These are phyloP conservation scores for Trypanosoma caninum DNA, from an alignment of 208 protist genomes.

Conservation along the genomic window DNA sequence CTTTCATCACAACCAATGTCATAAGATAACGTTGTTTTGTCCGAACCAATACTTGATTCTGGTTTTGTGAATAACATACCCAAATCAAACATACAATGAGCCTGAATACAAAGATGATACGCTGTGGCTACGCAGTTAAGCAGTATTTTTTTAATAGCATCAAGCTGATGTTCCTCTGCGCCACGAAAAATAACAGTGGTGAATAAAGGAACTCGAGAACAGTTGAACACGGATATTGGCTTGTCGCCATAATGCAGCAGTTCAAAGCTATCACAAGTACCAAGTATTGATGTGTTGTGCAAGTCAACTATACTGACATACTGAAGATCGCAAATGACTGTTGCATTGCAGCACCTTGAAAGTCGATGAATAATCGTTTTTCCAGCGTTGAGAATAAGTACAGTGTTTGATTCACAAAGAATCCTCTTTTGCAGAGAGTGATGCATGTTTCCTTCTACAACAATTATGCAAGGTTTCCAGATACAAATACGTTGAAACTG, in stretches of 20 bases:
- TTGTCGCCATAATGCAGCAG: constrained; percentile 34
- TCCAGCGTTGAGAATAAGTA: constrained; percentile 58
- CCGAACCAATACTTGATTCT: too few species aligned
- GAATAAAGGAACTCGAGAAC: constrained; percentile 21
- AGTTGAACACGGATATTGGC: constrained; percentile 21
- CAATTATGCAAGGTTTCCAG: constrained; percentile 62
- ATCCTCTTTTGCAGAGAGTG: constrained; percentile 66
- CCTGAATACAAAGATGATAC: constrained; percentile 28
- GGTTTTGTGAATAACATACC: constrained; percentile 3
- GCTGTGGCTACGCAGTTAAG: constrained; percentile 12
- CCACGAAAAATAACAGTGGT: constrained; percentile 24
- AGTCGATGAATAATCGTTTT: constrained; percentile 33
- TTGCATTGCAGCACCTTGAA: constrained; percentile 42
- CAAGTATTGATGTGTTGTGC: constrained; percentile 31
- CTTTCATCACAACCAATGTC: not conserved
- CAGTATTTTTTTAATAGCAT: constrained; percentile 15
- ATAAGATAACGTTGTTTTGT: too few species aligned
- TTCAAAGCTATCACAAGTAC: constrained; percentile 41
- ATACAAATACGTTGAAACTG: constrained; percentile 62
- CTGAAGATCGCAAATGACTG: constrained; percentile 57
- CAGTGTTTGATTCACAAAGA: constrained; percentile 33
- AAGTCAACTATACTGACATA: constrained; percentile 54
- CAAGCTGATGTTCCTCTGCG: constrained; percentile 1
- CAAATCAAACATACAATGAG: constrained; percentile 24
- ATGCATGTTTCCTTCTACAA: constrained; percentile 74